These are phyloP conservation scores for Lentinula aciculospora DNA, from an alignment of 768 basidiomycete species.

Conservation along the genomic window DNA sequence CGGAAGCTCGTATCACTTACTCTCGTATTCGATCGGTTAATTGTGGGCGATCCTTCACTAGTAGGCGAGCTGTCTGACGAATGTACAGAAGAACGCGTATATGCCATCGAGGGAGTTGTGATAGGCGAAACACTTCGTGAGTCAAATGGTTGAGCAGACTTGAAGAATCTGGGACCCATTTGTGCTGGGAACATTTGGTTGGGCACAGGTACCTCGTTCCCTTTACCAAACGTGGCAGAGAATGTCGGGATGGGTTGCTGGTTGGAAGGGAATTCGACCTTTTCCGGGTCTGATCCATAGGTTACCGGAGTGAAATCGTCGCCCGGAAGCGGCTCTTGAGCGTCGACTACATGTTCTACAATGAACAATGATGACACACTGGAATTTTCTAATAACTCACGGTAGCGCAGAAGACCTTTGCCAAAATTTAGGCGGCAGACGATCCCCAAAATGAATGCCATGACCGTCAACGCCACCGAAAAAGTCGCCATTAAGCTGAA, in stretches of 20 bases:
- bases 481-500: constrained; percentile 58
- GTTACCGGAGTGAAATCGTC: constrained; percentile 31
- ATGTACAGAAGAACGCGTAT: constrained; percentile 24
- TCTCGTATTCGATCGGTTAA: constrained; percentile 27
- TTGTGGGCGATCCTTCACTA: constrained; percentile 14
- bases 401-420: constrained; percentile 61
- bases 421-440: constrained; percentile 73
- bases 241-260: constrained; percentile 52
- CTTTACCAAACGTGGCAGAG: constrained; percentile 30
- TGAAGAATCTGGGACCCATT: constrained; percentile 45
- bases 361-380: constrained; percentile 1
- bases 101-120: constrained; percentile 26
- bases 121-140: constrained; percentile 17
- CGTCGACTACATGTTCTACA: constrained; percentile 37
- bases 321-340: constrained; percentile 43
- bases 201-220: constrained; percentile 28
- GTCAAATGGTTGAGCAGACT: constrained; percentile 37
- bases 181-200: constrained; percentile 32
- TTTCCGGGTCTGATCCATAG: constrained; percentile 36
- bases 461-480: constrained; percentile 51
- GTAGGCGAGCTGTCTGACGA: constrained; percentile 24
- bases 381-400: constrained; percentile 35
- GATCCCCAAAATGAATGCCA: constrained; percentile 56
- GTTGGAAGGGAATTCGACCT: constrained; percentile 57
- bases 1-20: constrained; percentile 35